phyloP scores from a whole-genome alignment of 169 alveolate genomes.

The Fabrea salina region DNA sequence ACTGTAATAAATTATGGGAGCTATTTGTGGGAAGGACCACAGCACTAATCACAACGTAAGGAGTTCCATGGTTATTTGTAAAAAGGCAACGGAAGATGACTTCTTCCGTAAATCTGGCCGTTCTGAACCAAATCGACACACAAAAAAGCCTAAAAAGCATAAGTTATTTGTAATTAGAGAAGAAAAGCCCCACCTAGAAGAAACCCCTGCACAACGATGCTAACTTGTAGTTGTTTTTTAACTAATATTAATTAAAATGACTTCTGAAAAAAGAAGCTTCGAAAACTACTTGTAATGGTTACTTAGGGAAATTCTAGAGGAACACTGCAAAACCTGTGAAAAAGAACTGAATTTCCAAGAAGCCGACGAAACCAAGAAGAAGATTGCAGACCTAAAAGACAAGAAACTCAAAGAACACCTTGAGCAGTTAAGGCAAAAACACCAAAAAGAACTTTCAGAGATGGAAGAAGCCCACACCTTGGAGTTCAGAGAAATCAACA shows the following conservation, averaged over 20 bases:
- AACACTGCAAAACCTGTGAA: conserved; percentile 59
- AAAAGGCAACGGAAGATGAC: too few relatives aligned
- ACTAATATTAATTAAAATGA: neutral
- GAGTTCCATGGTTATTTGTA: too few relatives aligned
- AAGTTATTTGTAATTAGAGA: too few relatives aligned
- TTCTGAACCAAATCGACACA: too few relatives aligned
- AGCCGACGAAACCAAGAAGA: conserved; percentile 64
- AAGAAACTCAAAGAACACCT: conserved; percentile 41
- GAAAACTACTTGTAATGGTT: conserved; percentile 31
- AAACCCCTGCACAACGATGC: too few relatives aligned
- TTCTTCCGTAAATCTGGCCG: too few relatives aligned
- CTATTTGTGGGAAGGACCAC: too few relatives aligned
- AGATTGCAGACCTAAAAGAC: conserved; percentile 54
- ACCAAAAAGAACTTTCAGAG: conserved; percentile 40
- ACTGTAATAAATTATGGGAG: too few relatives aligned
- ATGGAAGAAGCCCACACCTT: conserved; percentile 51
- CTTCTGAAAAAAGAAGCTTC: neutral
- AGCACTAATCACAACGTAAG: too few relatives aligned
- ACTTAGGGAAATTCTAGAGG: conserved; percentile 42
- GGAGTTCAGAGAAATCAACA: conserved; percentile 49
- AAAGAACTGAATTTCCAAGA: conserved; percentile 64
- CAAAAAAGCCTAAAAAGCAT: too few relatives aligned
- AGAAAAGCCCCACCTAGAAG: too few relatives aligned
- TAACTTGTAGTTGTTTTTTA: too few relatives aligned
- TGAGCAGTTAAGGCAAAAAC: conserved; percentile 41